phyloP scores from a whole-genome alignment of 2,329 filamentous ascomycete species.

The Trichoderma cornu-damae region DNA sequence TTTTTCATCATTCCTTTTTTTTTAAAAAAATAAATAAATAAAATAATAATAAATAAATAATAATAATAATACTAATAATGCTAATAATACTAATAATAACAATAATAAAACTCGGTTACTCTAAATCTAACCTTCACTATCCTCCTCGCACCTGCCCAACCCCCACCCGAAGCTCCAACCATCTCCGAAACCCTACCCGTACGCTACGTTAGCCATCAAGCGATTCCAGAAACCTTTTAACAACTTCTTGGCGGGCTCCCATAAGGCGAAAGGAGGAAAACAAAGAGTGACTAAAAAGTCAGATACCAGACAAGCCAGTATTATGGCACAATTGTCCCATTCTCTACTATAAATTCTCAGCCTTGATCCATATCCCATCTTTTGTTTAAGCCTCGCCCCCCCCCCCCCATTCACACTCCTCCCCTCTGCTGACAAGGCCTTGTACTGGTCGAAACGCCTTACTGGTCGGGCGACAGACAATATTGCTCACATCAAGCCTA shows the following conservation, averaged over 20 bases:
- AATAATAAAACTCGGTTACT: slow-evolving; percentile 10
- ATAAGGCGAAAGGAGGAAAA: background rate
- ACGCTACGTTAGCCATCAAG: background rate
- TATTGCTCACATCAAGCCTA: slow-evolving; percentile 43
- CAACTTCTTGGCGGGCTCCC: background rate
- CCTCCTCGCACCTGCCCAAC: background rate
- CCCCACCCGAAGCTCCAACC: background rate
- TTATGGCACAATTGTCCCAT: background rate
- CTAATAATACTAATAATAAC: too few species aligned
- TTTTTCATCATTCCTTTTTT: too few species aligned
- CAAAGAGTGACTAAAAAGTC: background rate
- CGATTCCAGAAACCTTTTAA: background rate
- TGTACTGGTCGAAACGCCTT: slow-evolving; percentile 50
- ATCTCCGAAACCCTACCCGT: background rate
- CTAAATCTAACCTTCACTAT: background rate
- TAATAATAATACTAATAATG: too few species aligned
- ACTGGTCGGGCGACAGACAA: slow-evolving; percentile 42
- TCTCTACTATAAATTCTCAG: background rate
- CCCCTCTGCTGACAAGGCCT: slow-evolving; percentile 37
- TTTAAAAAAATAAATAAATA: too few species aligned
- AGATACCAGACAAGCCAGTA: background rate
- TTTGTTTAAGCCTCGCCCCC: too few species aligned
- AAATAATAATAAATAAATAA: too few species aligned
- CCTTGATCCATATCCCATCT: background rate
- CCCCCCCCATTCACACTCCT: slow-evolving; percentile 25